Evolutionary conservation across 2,329 filamentous ascomycete species (phyloP).

Genomic region (Pseudocercospora eumusae): DNA sequence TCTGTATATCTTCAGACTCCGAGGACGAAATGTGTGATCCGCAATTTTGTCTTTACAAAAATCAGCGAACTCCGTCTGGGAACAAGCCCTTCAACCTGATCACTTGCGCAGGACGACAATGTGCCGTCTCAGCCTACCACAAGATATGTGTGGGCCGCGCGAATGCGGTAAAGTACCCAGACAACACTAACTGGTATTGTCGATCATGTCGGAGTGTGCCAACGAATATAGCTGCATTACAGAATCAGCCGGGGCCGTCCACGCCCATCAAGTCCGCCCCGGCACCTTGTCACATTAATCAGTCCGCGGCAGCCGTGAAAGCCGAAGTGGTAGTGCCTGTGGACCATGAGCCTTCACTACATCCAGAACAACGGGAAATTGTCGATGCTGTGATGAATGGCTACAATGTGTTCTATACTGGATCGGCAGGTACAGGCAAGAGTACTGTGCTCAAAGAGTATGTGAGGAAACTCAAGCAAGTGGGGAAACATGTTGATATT

Average conservation of each 20-base stretch:
- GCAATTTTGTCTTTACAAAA: background rate
- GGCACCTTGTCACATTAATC: background rate
- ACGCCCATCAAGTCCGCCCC: background rate
- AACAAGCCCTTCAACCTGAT: background rate
- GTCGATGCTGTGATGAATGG: background rate
- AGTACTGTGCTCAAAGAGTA: conserved; percentile 57
- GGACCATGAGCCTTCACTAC: background rate
- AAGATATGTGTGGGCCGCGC: background rate
- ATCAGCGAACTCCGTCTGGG: background rate
- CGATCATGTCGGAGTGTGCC: background rate
- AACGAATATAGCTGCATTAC: background rate
- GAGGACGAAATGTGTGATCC: conserved; percentile 4
- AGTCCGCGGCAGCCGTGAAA: background rate
- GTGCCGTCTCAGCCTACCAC: conserved; percentile 1
- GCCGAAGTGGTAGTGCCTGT: background rate
- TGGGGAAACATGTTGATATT: conserved; percentile 49
- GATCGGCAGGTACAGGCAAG: conserved; percentile 63
- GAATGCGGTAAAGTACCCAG: background rate
- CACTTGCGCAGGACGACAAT: background rate
- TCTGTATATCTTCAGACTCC: background rate
- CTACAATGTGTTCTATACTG: conserved; percentile 64
- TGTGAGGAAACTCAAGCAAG: conserved; percentile 41
- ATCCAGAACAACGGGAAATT: background rate
- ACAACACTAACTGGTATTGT: conserved; percentile 5
- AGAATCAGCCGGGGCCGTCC: background rate